Evolutionary conservation across 345 rosid genomes (phyloP), one percentile per base, ranked within the genome.

Genomic region (Atalantia buxifolia): DNA sequence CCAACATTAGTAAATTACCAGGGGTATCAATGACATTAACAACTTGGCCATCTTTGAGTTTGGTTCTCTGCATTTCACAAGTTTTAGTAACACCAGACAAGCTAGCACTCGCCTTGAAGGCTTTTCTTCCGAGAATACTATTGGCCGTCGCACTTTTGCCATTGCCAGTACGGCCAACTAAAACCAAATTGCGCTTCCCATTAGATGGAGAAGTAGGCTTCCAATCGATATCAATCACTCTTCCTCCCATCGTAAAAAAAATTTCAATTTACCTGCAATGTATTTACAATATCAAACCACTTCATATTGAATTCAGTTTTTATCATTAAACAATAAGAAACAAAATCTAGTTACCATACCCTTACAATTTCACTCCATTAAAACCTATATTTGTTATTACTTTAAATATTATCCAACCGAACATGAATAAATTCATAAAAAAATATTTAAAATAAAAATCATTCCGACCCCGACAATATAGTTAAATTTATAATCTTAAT

Each of bases 61-160:
- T 80, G 65, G 92, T 84, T 64, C 62, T 81, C 72, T 89, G 90
- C 85, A 91, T 81, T 82, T 93, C 91, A 63, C 90, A 92, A 19
- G 92, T 89, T 53, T 86, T 87, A 0, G 99, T 95, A 42, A 93
- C 88, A 21, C 94, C 97, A 0, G 88, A 73, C 5, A 93, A 83
- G 68, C 94, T 90, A 70, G 88, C 86, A 83, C 88, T 90, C 10
- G 96, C 89, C 85, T 78, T 91, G 78, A 92, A 95, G 53, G 86
- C 92, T 83, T 72, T 92, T 70, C 80, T 81, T 27, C 97, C 96
- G 5, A 93, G 88, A 65, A 95, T 90, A 62, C 89, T 93, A 73
- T 95, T 95, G 19, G 97, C 99, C 0, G 98, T 95, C 1, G 99
- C 97, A 78, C 99, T 93, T 67, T 95, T 93, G 2, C 99, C 98